Percentiles rank a stretch among this genome's conserved stretches.
These are phyloP conservation scores for Chrysanthemum lavandulifolium DNA, from an alignment of 129 eudicot species.

Conservation along the genomic window DNA sequence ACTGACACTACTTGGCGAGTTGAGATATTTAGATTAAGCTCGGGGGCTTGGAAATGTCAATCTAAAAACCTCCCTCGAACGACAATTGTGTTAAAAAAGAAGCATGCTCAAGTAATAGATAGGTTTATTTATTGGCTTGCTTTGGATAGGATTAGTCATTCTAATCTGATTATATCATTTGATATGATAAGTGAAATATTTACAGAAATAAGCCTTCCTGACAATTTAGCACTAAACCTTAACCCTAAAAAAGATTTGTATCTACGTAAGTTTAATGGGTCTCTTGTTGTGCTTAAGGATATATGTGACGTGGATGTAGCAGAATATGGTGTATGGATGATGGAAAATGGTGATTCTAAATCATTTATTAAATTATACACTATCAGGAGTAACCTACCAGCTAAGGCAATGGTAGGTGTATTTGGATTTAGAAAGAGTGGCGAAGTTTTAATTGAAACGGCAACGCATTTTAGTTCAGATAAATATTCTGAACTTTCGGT, in stretches of 20 bases:
- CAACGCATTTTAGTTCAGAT: neutral
- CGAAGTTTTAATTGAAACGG: neutral
- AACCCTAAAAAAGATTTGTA: neutral
- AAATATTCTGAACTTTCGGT: neutral
- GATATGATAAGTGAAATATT: neutral
- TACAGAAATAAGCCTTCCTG: neutral
- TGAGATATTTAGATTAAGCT: neutral
- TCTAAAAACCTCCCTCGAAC: neutral
- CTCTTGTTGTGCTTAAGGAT: neutral
- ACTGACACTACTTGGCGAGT: neutral
- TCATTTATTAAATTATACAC: neutral
- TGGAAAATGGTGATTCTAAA: neutral
- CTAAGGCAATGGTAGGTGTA: neutral
- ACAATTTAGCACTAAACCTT: neutral
- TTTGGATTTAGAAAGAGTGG: neutral
- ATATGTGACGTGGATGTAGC: neutral
- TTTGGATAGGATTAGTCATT: neutral
- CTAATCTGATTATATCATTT: neutral
- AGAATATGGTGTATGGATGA: neutral
- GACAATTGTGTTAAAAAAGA: neutral
- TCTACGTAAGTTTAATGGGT: neutral
- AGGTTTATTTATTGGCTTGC: neutral
- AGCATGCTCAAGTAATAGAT: neutral
- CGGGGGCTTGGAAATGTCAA: neutral
- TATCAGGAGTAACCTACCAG: neutral